These are phyloP conservation scores for Phytophthora fragariae DNA, from an alignment of 352 stramenopile genomes.

Conservation along the genomic window DNA sequence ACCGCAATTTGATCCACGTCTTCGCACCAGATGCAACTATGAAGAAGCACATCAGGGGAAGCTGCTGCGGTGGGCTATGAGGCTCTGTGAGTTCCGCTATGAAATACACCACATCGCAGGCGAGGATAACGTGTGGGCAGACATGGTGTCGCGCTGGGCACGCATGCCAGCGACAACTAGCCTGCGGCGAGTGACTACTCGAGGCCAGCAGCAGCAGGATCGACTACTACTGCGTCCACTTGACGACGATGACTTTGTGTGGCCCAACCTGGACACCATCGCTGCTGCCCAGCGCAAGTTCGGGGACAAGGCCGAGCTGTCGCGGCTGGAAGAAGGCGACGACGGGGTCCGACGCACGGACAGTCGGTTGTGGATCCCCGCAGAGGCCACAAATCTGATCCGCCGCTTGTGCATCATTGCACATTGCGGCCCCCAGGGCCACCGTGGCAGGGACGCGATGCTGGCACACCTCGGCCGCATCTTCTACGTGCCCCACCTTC, in stretches of 20 bases:
- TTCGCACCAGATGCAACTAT: slow-evolving; percentile 4
- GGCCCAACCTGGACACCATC: slow-evolving; percentile 9
- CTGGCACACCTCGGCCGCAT: slow-evolving; percentile 14
- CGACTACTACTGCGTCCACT: slow-evolving; percentile 1
- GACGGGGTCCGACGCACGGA: neutral
- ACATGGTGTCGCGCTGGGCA: slow-evolving; percentile 23
- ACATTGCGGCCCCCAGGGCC: slow-evolving; percentile 13
- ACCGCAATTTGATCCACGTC: slow-evolving; percentile 10
- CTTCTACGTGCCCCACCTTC: slow-evolving; percentile 11
- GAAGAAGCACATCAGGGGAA: neutral
- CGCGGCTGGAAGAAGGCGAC: neutral
- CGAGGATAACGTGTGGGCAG: slow-evolving; percentile 18
- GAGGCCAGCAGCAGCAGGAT: neutral
- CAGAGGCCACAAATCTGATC: slow-evolving; percentile 4
- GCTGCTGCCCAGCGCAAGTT: neutral
- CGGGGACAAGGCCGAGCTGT: neutral
- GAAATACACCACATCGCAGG: slow-evolving; percentile 1
- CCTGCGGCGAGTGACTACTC: neutral
- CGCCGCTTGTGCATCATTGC: slow-evolving; percentile 19
- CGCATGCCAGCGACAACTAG: neutral
- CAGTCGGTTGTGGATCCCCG: neutral
- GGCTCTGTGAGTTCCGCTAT: neutral
- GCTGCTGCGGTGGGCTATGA: neutral
- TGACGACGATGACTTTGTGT: slow-evolving; percentile 12
- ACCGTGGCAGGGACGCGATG: slow-evolving; percentile 6